phyloP scores from a whole-genome alignment of 1,284 basidiomycete genomes.

The Marasmius sp. region DNA sequence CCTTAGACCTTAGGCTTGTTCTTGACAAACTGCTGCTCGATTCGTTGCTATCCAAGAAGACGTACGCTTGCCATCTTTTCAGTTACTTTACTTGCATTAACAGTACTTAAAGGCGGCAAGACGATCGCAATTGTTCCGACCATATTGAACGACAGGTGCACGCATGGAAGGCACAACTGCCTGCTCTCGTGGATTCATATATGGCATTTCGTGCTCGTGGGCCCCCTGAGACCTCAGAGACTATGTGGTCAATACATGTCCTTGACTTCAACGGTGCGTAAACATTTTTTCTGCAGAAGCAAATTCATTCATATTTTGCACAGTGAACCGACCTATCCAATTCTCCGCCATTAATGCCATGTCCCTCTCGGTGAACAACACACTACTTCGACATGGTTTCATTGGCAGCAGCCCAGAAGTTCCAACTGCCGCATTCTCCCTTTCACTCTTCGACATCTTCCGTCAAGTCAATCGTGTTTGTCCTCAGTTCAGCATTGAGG shows the following conservation, averaged over 20 bases:
- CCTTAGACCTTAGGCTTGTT: too few relatives aligned
- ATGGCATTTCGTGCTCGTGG: neutral
- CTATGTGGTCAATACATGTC: neutral
- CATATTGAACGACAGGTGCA: neutral
- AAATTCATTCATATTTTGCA: too few relatives aligned
- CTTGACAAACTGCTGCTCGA: too few relatives aligned
- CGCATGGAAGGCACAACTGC: neutral
- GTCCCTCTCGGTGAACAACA: slow-evolving; percentile 4
- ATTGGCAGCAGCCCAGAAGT: slow-evolving; percentile 10
- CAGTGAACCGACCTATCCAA: neutral
- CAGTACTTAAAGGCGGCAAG: neutral
- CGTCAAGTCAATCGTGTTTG: slow-evolving; percentile 13
- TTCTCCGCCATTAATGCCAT: neutral
- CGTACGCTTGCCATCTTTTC: too few relatives aligned
- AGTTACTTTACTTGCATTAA: too few relatives aligned
- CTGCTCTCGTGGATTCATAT: neutral
- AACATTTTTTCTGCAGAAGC: neutral
- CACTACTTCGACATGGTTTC: slow-evolving; percentile 14
- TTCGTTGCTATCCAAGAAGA: too few relatives aligned
- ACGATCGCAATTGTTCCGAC: neutral
- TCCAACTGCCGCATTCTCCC: slow-evolving; percentile 10
- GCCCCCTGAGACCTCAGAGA: neutral
- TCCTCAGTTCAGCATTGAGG: slow-evolving; percentile 13
- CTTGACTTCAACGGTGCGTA: neutral
- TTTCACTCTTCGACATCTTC: slow-evolving; percentile 11